Conservation (phyloP, 495 filamentous ascomycete species). For the Oleoguttula mirabilis region DNA sequence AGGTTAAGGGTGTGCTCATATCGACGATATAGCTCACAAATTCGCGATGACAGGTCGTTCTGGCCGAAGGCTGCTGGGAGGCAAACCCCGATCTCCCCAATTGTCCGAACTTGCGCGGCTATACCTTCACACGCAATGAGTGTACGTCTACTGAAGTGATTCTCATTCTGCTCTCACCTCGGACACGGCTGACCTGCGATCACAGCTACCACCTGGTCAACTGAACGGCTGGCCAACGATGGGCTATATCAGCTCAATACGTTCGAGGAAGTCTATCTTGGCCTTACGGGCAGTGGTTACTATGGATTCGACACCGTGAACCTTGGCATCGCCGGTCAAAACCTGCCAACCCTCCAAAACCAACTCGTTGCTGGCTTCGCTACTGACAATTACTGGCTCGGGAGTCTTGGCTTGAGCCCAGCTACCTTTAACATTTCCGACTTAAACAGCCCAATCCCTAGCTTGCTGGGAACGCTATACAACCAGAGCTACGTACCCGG, state of each 20-base stretch:
- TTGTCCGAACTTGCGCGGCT: conserved; percentile 33
- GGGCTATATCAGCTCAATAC: conserved; percentile 33
- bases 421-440: conserved; percentile 25
- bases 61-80: conserved; percentile 35
- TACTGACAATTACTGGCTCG: conserved; percentile 43
- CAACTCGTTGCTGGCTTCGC: conserved; percentile 43
- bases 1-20: no score
- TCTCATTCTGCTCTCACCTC: no score
- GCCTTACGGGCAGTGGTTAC: conserved; percentile 36
- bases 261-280: conserved; percentile 37
- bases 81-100: conserved; percentile 14
- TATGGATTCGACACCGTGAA: conserved; percentile 44
- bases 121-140: conserved; percentile 39
- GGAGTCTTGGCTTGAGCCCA: conserved; percentile 41
- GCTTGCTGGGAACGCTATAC: conserved; percentile 25
- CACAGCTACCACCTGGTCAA: conserved; percentile 20
- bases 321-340: conserved; percentile 17
- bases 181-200: conserved; percentile 36
- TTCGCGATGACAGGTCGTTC: conserved; percentile 37
- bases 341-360: conserved; percentile 27
- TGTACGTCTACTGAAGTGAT: no score
- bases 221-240: not conserved
- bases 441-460: conserved; percentile 14
- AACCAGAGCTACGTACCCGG: conserved; percentile 30
- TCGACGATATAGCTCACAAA: no score